Percentiles rank a stretch among this genome's conserved stretches.
These are phyloP conservation scores for Kluyveromyces sp. DNA, from an alignment of 1,139 yeast genomes.

Conservation along the genomic window DNA sequence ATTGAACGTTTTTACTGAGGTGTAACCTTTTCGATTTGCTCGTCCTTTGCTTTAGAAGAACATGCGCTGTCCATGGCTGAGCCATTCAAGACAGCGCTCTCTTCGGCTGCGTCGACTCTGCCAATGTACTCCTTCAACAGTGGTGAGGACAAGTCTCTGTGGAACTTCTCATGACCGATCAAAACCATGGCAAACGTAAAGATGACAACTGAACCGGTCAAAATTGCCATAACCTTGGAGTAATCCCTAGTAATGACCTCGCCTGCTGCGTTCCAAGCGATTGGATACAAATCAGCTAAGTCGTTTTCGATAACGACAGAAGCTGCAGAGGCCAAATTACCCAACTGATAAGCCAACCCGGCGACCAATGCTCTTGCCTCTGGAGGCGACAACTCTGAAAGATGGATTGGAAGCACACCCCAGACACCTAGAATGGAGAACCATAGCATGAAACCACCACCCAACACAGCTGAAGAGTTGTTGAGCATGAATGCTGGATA, in stretches of 20 bases:
- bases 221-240: slow-evolving; percentile 72
- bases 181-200: slow-evolving; percentile 51
- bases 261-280: slow-evolving; percentile 24
- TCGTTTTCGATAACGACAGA: slow-evolving; percentile 79
- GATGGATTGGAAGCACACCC: slow-evolving; percentile 78
- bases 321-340: slow-evolving; percentile 78
- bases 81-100: slow-evolving; percentile 9
- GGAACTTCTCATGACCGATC: slow-evolving; percentile 62
- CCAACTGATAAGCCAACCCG: slow-evolving; percentile 75
- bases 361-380: slow-evolving; percentile 57
- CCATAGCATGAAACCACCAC: slow-evolving; percentile 73
- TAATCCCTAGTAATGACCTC: slow-evolving; percentile 39
- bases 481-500: slow-evolving; percentile 67
- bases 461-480: slow-evolving; percentile 44
- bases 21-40: slow-evolving; percentile 1
- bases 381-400: slow-evolving; percentile 60
- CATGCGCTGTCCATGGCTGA: background rate
- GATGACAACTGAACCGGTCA: slow-evolving; percentile 70
- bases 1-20: too few relatives aligned
- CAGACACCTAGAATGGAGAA: slow-evolving; percentile 82
- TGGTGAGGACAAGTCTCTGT: slow-evolving; percentile 30
- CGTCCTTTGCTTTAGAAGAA: slow-evolving; percentile 1
- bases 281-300: slow-evolving; percentile 62
- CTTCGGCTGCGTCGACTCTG: slow-evolving; percentile 19
- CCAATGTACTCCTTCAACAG: slow-evolving; percentile 24